These are phyloP conservation scores for Lablab purpureus DNA, from an alignment of 306 rosid genomes.

Conservation along the genomic window DNA sequence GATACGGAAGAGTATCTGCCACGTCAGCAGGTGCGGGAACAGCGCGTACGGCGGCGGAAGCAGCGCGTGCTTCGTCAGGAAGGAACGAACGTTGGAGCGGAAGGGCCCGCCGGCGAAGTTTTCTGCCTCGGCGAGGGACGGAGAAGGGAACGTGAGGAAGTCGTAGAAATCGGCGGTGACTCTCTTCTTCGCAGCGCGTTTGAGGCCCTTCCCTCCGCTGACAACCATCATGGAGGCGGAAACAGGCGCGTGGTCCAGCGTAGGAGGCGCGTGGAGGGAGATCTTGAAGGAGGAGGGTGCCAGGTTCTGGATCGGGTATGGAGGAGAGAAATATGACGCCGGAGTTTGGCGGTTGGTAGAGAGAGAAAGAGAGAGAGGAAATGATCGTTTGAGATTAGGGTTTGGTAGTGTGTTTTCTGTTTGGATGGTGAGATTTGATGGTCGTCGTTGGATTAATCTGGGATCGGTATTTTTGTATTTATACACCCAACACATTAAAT, in stretches of 20 bases:
- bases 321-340: constrained; percentile 1
- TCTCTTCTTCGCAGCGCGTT: constrained; percentile 85
- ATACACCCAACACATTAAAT: neutral
- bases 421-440: constrained; percentile 50
- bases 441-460: constrained; percentile 52
- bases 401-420: constrained; percentile 24
- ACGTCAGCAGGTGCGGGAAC: constrained; percentile 81
- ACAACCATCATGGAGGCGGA: constrained; percentile 66
- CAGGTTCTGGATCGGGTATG: constrained; percentile 26
- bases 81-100: constrained; percentile 64
- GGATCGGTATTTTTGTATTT: constrained; percentile 4
- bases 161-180: constrained; percentile 86
- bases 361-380: neutral
- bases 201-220: constrained; percentile 73
- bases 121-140: constrained; percentile 42
- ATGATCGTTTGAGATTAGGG: constrained; percentile 47
- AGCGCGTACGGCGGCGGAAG: constrained; percentile 86
- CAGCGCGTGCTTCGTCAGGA: constrained; percentile 77
- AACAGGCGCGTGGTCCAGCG: constrained; percentile 52
- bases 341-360: constrained; percentile 27
- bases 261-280: constrained; percentile 46
- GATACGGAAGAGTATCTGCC: constrained; percentile 86
- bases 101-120: constrained; percentile 59
- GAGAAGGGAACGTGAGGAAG: constrained; percentile 71
- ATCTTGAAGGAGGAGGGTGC: neutral